Percentiles rank a stretch among this genome's conserved stretches.
Evolutionary conservation across 2,329 filamentous ascomycete genomes (phyloP).

Genomic region (Epichloe elymi): DNA sequence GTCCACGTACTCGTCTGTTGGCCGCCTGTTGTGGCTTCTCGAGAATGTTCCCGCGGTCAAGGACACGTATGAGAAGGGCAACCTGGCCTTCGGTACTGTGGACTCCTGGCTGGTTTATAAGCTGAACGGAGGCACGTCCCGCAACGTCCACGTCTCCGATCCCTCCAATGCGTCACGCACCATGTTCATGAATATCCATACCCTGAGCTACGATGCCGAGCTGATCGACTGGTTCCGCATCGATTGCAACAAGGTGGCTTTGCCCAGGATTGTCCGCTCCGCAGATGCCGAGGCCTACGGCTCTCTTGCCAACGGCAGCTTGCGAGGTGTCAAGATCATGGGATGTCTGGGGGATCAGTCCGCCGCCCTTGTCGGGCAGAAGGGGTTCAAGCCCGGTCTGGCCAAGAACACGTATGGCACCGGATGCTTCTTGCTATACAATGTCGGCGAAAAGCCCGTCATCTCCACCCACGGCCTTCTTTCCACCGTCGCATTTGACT

Average conservation of each 20-base stretch:
- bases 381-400: slow-evolving; percentile 59
- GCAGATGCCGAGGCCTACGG: slow-evolving; percentile 60
- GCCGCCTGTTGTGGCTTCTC: slow-evolving; percentile 68
- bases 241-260: slow-evolving; percentile 52
- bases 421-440: slow-evolving; percentile 74
- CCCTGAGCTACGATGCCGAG: slow-evolving; percentile 58
- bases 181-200: slow-evolving; percentile 78
- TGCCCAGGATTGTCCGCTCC: slow-evolving; percentile 68
- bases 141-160: slow-evolving; percentile 61
- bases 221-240: slow-evolving; percentile 65
- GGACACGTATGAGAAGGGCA: slow-evolving; percentile 57
- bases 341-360: slow-evolving; percentile 80
- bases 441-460: slow-evolving; percentile 67
- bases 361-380: slow-evolving; percentile 66
- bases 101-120: slow-evolving; percentile 74
- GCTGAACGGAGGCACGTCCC: slow-evolving; percentile 56
- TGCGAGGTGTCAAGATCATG: slow-evolving; percentile 57
- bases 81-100: slow-evolving; percentile 65
- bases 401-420: slow-evolving; percentile 84
- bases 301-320: slow-evolving; percentile 41
- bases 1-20: slow-evolving; percentile 69
- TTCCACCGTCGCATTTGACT: slow-evolving; percentile 66
- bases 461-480: slow-evolving; percentile 66
- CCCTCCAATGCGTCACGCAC: slow-evolving; percentile 73
- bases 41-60: slow-evolving; percentile 54